Evolutionary conservation across 2,329 filamentous ascomycete species (phyloP).

Genomic region (Colletotrichum limetticola): DNA sequence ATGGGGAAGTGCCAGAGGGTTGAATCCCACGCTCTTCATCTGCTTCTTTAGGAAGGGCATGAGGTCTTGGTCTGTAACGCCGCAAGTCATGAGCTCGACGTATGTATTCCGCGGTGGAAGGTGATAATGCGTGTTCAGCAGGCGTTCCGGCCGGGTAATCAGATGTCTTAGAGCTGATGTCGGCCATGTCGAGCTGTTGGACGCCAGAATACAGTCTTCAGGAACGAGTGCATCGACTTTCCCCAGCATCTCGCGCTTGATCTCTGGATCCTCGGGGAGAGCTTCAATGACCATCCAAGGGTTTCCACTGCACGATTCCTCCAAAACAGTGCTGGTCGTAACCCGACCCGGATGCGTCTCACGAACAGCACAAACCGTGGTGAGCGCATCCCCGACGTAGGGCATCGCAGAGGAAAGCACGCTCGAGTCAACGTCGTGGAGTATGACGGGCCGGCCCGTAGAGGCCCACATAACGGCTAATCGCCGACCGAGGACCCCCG

Average conservation of each 20-base stretch:
- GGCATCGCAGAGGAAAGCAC: conserved; percentile 41
- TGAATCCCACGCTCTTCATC: conserved; percentile 42
- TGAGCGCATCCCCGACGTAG: conserved; percentile 47
- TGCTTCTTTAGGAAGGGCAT: conserved; percentile 43
- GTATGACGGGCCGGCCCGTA: conserved; percentile 41
- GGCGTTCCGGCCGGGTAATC: conserved; percentile 39
- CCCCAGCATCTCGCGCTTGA: conserved; percentile 43
- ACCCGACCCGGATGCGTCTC: conserved; percentile 42
- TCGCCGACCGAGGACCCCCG: conserved; percentile 52
- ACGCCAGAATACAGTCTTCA: conserved; percentile 42
- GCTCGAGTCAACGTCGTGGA: conserved; percentile 41
- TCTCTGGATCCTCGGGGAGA: conserved; percentile 43
- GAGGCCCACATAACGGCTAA: conserved; percentile 47
- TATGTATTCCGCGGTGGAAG: conserved; percentile 45
- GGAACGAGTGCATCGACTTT: conserved; percentile 42
- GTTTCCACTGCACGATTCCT: conserved; percentile 31
- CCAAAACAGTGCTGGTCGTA: conserved; percentile 38
- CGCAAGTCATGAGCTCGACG: conserved; percentile 49
- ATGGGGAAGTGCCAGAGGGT: conserved; percentile 40
- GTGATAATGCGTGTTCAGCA: conserved; percentile 49
- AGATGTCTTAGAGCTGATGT: conserved; percentile 41
- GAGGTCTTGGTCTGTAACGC: conserved; percentile 40
- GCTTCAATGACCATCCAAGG: conserved; percentile 47
- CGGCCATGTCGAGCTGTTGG: conserved; percentile 44
- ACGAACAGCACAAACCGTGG: conserved; percentile 42